Percentiles rank a stretch among this genome's conserved stretches.
These are phyloP conservation scores for Neonectria punicea DNA, from an alignment of 2,329 filamentous ascomycete genomes.

Conservation along the genomic window DNA sequence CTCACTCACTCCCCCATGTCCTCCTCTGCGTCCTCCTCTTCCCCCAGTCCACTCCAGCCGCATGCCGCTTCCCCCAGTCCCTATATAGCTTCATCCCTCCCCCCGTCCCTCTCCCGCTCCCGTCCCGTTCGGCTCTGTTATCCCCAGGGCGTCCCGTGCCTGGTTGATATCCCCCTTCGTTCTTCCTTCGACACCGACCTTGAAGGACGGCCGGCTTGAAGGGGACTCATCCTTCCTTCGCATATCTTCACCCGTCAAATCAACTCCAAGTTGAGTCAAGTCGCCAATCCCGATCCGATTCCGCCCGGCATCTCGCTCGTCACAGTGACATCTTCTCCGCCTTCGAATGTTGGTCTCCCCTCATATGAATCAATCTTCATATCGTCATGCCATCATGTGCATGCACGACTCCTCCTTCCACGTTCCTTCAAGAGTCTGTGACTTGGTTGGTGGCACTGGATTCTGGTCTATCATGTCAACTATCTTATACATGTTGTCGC, in stretches of 20 bases:
- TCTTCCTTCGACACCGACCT: slow-evolving; percentile 25
- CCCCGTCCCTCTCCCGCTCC: slow-evolving; percentile 30
- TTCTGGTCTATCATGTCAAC: slow-evolving; percentile 1
- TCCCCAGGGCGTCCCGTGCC: slow-evolving; percentile 40
- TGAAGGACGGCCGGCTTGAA: slow-evolving; percentile 26
- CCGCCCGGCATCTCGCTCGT: slow-evolving; percentile 19
- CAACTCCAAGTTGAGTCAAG: slow-evolving; percentile 20
- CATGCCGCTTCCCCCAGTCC: slow-evolving; percentile 36
- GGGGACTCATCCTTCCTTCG: slow-evolving; percentile 9
- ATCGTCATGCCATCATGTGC: slow-evolving; percentile 8
- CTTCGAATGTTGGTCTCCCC: slow-evolving; percentile 34
- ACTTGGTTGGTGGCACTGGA: not conserved
- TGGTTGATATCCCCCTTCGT: slow-evolving; percentile 33
- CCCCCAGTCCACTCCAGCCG: slow-evolving; percentile 23
- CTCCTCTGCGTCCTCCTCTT: slow-evolving; percentile 24
- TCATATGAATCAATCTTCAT: not conserved
- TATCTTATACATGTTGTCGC: not conserved
- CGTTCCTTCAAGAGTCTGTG: not conserved
- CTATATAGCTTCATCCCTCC: slow-evolving; percentile 44
- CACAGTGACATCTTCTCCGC: slow-evolving; percentile 24
- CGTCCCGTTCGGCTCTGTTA: slow-evolving; percentile 32
- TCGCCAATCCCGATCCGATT: slow-evolving; percentile 11
- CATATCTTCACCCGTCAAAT: slow-evolving; percentile 1
- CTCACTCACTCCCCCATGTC: slow-evolving; percentile 17
- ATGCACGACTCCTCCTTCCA: not conserved